Evolutionary conservation across 495 filamentous ascomycete genomes (phyloP).

Genomic region (Daldinia childiae): DNA sequence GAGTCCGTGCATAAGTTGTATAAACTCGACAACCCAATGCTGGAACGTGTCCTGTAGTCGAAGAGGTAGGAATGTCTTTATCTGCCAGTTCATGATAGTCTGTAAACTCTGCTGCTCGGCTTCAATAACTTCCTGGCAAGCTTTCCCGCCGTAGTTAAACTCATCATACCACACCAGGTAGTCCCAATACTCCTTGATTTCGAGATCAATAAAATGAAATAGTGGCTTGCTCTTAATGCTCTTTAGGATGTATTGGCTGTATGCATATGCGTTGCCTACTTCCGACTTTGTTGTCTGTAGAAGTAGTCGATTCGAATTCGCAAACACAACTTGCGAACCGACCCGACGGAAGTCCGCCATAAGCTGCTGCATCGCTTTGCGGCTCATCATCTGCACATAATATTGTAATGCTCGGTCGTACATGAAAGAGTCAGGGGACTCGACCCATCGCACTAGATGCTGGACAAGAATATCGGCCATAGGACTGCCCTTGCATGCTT

Average conservation of each 20-base stretch:
- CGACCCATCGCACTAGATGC: slow-evolving; percentile 96
- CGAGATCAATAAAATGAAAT: slow-evolving; percentile 96
- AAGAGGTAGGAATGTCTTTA: slow-evolving; percentile 83
- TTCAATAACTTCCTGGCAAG: slow-evolving; percentile 83
- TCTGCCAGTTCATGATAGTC: slow-evolving; percentile 98
- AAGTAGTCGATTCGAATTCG: slow-evolving; percentile 85
- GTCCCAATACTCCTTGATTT: slow-evolving; percentile 99
- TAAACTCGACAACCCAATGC: slow-evolving; percentile 93
- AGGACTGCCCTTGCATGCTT: slow-evolving; percentile 87
- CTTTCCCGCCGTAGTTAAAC: slow-evolving; percentile 97
- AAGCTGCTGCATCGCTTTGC: slow-evolving; percentile 93
- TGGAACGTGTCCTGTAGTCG: slow-evolving; percentile 86
- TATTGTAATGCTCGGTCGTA: slow-evolving; percentile 97
- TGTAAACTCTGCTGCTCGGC: slow-evolving; percentile 85
- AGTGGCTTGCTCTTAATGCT: slow-evolving; percentile 93
- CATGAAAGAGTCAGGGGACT: slow-evolving; percentile 88
- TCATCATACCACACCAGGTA: slow-evolving; percentile 99
- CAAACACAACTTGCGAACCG: slow-evolving; percentile 92
- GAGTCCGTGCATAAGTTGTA: slow-evolving; percentile 88
- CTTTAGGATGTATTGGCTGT: slow-evolving; percentile 96
- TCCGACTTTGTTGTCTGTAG: slow-evolving; percentile 97
- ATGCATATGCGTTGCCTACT: slow-evolving; percentile 96
- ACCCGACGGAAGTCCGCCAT: slow-evolving; percentile 98
- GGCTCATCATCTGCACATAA: slow-evolving; percentile 98
- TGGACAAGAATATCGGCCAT: slow-evolving; percentile 99